These are phyloP conservation scores for Rhinocladiella similis DNA, from an alignment of 2,329 filamentous ascomycete species.

Conservation along the genomic window DNA sequence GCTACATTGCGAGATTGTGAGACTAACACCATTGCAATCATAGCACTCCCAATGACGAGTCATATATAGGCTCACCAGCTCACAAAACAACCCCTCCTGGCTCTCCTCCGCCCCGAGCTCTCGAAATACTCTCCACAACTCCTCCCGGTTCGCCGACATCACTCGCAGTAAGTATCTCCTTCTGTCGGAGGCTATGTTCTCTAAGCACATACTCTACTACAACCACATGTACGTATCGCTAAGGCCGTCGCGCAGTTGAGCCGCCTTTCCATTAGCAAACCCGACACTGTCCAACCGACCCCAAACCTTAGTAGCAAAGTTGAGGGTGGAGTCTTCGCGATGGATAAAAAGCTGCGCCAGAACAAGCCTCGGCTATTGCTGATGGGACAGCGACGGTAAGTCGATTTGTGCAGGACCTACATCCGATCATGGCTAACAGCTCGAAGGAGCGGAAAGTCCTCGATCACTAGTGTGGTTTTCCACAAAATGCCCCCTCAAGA, in stretches of 20 bases:
- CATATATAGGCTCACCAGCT: not conserved
- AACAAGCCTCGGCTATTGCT: conserved; percentile 81
- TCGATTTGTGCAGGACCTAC: conserved; percentile 11
- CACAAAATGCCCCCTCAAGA: conserved; percentile 96
- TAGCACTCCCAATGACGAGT: too few relatives aligned
- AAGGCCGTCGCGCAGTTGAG: too few relatives aligned
- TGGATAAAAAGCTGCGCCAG: conserved; percentile 50
- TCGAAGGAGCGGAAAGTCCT: conserved; percentile 90
- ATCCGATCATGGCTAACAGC: not conserved
- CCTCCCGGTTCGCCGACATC: not conserved
- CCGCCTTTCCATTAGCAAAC: not conserved
- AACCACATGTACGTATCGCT: too few relatives aligned
- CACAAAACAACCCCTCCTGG: not conserved
- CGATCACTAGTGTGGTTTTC: conserved; percentile 98
- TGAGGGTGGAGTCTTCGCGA: not conserved
- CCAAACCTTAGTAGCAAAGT: not conserved
- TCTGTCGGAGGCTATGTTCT: too few relatives aligned
- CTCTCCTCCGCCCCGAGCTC: not conserved
- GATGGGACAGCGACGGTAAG: conserved; percentile 92
- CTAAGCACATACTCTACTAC: not conserved
- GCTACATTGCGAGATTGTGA: too few relatives aligned
- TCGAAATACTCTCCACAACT: not conserved
- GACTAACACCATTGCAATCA: too few relatives aligned
- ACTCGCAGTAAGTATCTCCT: too few relatives aligned
- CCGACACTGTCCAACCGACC: not conserved